These are phyloP conservation scores for Phytophthora kernoviae DNA, from an alignment of 352 stramenopile genomes.

Conservation along the genomic window DNA sequence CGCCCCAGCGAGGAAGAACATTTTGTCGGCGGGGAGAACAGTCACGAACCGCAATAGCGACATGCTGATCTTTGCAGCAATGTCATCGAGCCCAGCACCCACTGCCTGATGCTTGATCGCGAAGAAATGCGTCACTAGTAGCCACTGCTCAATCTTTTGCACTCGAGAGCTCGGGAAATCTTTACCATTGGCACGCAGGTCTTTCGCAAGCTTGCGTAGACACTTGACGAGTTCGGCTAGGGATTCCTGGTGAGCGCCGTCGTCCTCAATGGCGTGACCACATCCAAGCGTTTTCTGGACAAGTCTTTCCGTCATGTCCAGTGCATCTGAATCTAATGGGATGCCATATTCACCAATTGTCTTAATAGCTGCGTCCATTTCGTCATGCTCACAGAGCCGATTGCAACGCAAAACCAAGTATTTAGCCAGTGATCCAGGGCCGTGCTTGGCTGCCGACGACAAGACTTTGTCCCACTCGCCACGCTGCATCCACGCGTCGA, in stretches of 20 bases:
- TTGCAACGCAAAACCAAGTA: conserved; percentile 85
- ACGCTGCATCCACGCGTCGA: conserved; percentile 93
- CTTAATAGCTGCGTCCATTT: conserved; percentile 79
- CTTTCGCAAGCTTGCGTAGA: conserved; percentile 74
- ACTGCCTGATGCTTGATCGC: conserved; percentile 71
- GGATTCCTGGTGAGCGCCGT: conserved; percentile 42
- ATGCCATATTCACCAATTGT: conserved; percentile 80
- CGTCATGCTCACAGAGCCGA: conserved; percentile 74
- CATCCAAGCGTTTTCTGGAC: conserved; percentile 61
- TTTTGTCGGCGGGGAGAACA: conserved; percentile 93
- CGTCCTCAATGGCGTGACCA: conserved; percentile 45
- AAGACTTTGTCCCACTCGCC: conserved; percentile 95
- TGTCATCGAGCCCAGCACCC: conserved; percentile 61
- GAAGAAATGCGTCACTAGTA: conserved; percentile 82
- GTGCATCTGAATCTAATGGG: conserved; percentile 56
- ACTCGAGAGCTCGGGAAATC: conserved; percentile 53
- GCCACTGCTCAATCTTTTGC: conserved; percentile 79
- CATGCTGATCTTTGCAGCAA: conserved; percentile 85
- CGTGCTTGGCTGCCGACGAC: conserved; percentile 81
- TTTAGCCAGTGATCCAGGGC: conserved; percentile 75
- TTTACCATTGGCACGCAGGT: conserved; percentile 57
- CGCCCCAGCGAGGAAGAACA: conserved; percentile 91
- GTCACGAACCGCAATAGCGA: conserved; percentile 89
- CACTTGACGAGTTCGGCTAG: conserved; percentile 75
- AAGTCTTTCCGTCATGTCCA: conserved; percentile 65